Percentiles rank a stretch among this genome's conserved stretches.
Conservation (phyloP, 257 asterid genomes). For the Thymus quinquecostatus region DNA sequence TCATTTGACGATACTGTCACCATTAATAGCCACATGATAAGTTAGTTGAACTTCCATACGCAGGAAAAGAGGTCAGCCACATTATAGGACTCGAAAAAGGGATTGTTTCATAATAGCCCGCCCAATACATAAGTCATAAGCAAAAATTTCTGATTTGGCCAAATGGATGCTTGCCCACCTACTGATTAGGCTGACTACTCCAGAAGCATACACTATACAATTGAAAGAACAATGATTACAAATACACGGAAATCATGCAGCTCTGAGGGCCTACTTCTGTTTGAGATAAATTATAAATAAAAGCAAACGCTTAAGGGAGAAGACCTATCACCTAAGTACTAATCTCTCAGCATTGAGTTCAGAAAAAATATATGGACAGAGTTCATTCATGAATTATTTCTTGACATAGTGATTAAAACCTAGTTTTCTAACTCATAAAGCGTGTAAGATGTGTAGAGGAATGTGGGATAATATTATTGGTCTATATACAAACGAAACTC, state of each 20-base stretch:
- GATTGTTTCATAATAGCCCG: background rate
- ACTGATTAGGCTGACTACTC: background rate
- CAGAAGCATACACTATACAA: background rate
- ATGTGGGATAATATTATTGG: background rate
- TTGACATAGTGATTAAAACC: background rate
- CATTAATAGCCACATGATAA: conserved; percentile 26
- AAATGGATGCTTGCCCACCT: background rate
- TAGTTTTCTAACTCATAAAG: background rate
- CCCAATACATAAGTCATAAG: background rate
- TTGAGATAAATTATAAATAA: background rate
- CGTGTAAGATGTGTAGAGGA: background rate
- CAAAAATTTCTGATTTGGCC: background rate
- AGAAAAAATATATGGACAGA: background rate
- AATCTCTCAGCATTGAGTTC: conserved; percentile 21
- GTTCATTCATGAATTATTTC: background rate
- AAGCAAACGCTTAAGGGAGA: background rate
- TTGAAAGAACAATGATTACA: background rate
- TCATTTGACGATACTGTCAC: conserved; percentile 93
- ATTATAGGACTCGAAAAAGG: background rate
- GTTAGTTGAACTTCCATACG: conserved; percentile 8
- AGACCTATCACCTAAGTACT: background rate
- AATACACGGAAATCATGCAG: background rate
- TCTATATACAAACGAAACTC: background rate
- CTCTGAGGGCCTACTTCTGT: background rate
- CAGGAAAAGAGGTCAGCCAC: background rate